Percentiles rank a stretch among this genome's conserved stretches.
phyloP scores from a whole-genome alignment of 2,329 filamentous ascomycete species.

The Ascochyta viciae-villosae region DNA sequence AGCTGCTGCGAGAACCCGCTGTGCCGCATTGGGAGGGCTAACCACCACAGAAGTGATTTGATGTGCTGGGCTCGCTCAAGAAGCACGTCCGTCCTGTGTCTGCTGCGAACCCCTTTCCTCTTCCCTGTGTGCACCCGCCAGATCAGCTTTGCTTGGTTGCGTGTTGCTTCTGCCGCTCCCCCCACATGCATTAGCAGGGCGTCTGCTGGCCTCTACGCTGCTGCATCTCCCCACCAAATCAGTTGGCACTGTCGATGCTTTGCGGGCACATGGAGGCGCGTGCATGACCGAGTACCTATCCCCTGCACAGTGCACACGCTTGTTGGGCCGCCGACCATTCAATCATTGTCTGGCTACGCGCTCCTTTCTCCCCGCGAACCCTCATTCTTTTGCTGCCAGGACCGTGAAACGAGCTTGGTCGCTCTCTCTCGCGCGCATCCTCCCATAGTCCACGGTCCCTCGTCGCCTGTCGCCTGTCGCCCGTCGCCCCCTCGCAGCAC shows the following conservation, averaged over 20 bases:
- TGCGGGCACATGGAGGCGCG: conserved; percentile 11
- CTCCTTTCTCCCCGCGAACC: conserved; percentile 15
- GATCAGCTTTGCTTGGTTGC: neutral
- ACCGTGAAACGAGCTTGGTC: conserved; percentile 1
- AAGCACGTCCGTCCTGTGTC: neutral
- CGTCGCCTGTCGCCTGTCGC: neutral
- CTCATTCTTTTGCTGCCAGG: conserved; percentile 5
- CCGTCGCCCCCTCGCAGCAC: neutral
- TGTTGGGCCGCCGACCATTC: conserved; percentile 6
- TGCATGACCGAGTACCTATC: conserved; percentile 8
- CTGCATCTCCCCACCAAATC: conserved; percentile 8
- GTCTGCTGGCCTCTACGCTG: conserved; percentile 7
- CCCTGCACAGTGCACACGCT: conserved; percentile 4
- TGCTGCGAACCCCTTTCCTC: conserved; percentile 12
- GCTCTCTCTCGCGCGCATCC: neutral
- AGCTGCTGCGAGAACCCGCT: conserved; percentile 1
- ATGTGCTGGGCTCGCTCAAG: conserved; percentile 1
- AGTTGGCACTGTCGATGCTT: conserved; percentile 9
- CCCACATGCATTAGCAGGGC: conserved; percentile 8
- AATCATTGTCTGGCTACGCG: conserved; percentile 1
- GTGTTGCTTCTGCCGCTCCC: conserved; percentile 8
- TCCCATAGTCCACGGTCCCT: neutral
- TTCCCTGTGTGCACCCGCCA: neutral
- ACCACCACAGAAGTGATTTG: conserved; percentile 9
- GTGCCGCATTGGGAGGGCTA: conserved; percentile 7